Percentiles rank a stretch among this genome's conserved stretches.
Evolutionary conservation across 2,329 filamentous ascomycete genomes (phyloP).

Genomic region (Microdochium paspali): DNA sequence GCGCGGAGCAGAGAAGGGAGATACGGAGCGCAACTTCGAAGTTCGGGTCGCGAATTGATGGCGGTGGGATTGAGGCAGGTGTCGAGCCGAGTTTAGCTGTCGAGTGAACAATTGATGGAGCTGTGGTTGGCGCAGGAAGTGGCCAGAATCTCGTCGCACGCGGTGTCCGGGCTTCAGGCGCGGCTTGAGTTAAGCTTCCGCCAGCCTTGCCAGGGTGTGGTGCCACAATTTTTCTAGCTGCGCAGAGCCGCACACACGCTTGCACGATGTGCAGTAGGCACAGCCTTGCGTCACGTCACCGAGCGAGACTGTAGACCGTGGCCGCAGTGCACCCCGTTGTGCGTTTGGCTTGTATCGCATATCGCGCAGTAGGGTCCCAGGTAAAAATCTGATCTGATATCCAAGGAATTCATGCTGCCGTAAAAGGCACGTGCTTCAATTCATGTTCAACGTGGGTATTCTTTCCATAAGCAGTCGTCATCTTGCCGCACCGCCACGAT

Average conservation of each 20-base stretch:
- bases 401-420: neutral
- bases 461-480: neutral
- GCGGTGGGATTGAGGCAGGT: neutral
- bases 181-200: neutral
- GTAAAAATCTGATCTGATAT: neutral
- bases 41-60: too few relatives aligned
- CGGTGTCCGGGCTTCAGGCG: neutral
- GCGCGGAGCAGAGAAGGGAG: neutral
- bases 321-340: neutral
- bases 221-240: neutral
- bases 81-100: neutral
- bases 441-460: neutral
- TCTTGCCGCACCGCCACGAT: neutral
- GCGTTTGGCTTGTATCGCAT: too few relatives aligned
- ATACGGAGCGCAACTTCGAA: too few relatives aligned
- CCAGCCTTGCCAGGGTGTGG: neutral
- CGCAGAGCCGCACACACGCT: neutral
- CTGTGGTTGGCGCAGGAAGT: neutral
- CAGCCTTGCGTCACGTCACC: neutral
- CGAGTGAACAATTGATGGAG: neutral
- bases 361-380: too few relatives aligned
- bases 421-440: neutral
- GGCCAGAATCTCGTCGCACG: neutral
- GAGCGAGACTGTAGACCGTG: too few relatives aligned
- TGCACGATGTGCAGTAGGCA: neutral